These are phyloP conservation scores for Mortierella sp. DNA, from an alignment of 371 early-diverging fungal species.

Conservation along the genomic window DNA sequence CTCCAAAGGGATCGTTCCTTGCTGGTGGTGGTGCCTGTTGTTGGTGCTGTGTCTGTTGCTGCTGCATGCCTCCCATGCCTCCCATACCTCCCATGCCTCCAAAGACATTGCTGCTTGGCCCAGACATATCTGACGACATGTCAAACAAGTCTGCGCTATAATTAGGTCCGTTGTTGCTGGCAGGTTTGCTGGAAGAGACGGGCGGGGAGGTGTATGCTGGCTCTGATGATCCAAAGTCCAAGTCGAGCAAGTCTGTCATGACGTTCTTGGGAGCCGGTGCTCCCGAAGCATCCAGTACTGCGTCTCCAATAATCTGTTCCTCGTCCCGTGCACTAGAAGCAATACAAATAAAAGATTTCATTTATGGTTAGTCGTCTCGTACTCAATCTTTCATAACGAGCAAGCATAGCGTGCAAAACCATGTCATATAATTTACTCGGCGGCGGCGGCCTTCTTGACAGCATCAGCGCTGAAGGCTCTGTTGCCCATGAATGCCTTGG, in stretches of 20 bases:
- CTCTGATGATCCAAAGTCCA: constrained; percentile 59
- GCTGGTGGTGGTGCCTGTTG: constrained; percentile 10
- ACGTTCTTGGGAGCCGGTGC: constrained; percentile 70
- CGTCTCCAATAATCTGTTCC: constrained; percentile 65
- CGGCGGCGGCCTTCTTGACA: constrained; percentile 61
- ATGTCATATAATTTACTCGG: constrained; percentile 61
- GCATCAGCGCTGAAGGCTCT: constrained; percentile 72
- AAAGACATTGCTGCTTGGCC: constrained; percentile 12
- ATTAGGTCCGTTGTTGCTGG: constrained; percentile 20
- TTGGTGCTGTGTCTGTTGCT: constrained; percentile 1
- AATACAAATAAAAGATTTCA: background rate
- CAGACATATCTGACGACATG: constrained; percentile 39
- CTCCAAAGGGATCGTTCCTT: constrained; percentile 30
- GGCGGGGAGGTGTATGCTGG: constrained; percentile 34
- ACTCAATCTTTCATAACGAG: no score
- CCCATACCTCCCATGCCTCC: constrained; percentile 26
- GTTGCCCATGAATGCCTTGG: constrained; percentile 83
- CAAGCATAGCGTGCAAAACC: no score
- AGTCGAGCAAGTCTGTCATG: constrained; percentile 67
- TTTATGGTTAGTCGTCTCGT: background rate
- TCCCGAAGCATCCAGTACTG: constrained; percentile 52
- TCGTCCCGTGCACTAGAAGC: constrained; percentile 62
- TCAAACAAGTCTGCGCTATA: constrained; percentile 48
- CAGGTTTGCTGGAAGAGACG: constrained; percentile 10
- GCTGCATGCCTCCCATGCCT: background rate